Percentiles rank a stretch among this genome's conserved stretches.
phyloP scores from a whole-genome alignment of 1,284 basidiomycete species.

The Hypsizygus ulmarius region DNA sequence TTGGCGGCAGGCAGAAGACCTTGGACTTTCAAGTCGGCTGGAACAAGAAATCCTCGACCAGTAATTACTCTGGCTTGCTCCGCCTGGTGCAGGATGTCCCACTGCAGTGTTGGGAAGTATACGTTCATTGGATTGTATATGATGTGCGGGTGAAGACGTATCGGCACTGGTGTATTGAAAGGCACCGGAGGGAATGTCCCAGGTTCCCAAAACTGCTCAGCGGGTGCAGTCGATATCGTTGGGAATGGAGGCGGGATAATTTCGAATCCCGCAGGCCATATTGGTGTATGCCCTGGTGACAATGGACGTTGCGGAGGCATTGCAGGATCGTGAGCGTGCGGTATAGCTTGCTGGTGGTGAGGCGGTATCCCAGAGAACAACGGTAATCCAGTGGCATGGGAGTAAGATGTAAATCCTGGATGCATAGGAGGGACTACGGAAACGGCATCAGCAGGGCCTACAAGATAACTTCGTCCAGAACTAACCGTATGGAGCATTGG shows the following conservation, averaged over 20 bases:
- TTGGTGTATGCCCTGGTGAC: slow-evolving; percentile 2
- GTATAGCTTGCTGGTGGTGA: slow-evolving; percentile 2
- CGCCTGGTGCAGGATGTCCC: slow-evolving; percentile 34
- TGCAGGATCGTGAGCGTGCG: slow-evolving; percentile 4
- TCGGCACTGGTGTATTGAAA: slow-evolving; percentile 26
- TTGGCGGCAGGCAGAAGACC: slow-evolving; percentile 24
- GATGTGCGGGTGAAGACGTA: slow-evolving; percentile 30
- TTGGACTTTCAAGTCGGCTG: slow-evolving; percentile 22
- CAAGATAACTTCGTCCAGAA: too few species aligned
- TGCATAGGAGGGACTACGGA: too few species aligned
- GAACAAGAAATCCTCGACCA: slow-evolving; percentile 24
- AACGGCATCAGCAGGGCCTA: too few species aligned
- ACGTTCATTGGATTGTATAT: slow-evolving; percentile 32
- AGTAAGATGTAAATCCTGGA: not conserved
- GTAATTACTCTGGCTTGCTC: slow-evolving; percentile 29
- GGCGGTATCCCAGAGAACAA: not conserved
- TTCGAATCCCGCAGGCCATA: slow-evolving; percentile 11
- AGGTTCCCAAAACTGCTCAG: slow-evolving; percentile 19
- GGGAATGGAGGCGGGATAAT: slow-evolving; percentile 5
- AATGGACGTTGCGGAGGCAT: not conserved
- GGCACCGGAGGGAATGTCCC: slow-evolving; percentile 30
- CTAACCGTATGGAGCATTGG: too few species aligned
- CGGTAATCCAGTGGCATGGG: not conserved
- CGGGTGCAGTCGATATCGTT: not conserved
- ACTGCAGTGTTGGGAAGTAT: slow-evolving; percentile 29